Evolutionary conservation across 1,284 basidiomycete species (phyloP).

Genomic region (Laetiporus sulphureus): DNA sequence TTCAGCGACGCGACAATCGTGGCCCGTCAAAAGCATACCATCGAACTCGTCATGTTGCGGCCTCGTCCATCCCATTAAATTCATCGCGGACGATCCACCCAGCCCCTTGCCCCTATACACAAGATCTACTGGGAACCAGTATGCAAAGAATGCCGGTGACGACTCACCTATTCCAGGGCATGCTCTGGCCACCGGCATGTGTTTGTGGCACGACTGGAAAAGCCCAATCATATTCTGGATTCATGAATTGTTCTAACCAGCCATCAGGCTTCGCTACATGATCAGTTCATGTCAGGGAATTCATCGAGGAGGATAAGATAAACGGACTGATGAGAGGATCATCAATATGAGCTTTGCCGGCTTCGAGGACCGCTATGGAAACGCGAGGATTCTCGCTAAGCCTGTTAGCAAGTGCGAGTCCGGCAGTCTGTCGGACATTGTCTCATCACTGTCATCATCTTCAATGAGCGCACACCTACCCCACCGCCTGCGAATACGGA

Average conservation of each 20-base stretch:
- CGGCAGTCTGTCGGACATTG: slow-evolving; percentile 5
- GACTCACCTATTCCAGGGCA: slow-evolving; percentile 5
- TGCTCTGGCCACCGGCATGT: background rate
- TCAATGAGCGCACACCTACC: background rate
- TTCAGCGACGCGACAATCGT: background rate
- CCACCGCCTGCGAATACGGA: background rate
- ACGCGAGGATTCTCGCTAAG: slow-evolving; percentile 11
- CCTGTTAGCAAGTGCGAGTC: slow-evolving; percentile 7
- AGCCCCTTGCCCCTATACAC: slow-evolving; percentile 14
- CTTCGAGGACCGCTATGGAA: slow-evolving; percentile 14
- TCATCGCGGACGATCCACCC: slow-evolving; percentile 15
- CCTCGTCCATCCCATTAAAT: slow-evolving; percentile 17
- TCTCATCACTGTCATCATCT: background rate
- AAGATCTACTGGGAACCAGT: no score
- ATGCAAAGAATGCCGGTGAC: no score
- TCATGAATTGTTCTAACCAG: slow-evolving; percentile 9
- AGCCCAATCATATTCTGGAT: slow-evolving; percentile 15
- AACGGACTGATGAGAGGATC: slow-evolving; percentile 12
- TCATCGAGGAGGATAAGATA: background rate
- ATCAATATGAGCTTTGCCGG: slow-evolving; percentile 12
- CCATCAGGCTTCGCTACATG: slow-evolving; percentile 8
- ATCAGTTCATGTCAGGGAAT: background rate
- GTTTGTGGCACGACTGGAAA: slow-evolving; percentile 11
- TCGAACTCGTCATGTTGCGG: slow-evolving; percentile 22
- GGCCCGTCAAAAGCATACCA: background rate